Base-by-base conservation (phyloP, 2,329 filamentous ascomycete genomes). In the Colletotrichum sp. region DNA sequence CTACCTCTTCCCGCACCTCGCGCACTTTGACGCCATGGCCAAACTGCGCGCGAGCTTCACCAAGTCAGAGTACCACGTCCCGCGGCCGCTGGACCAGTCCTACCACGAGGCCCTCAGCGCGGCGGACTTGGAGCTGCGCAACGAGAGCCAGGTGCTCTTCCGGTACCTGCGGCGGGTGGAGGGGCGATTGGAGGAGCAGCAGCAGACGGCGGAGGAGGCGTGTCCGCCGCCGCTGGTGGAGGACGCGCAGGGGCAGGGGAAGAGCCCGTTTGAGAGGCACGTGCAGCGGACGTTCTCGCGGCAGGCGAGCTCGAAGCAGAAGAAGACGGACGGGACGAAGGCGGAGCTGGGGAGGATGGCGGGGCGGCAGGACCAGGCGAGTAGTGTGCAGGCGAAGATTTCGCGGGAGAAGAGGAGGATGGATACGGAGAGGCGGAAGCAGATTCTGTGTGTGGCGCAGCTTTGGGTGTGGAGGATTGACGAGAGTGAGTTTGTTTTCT, bases 401-500 rank as follows among this genome's bases (percentile, higher is more conserved):
- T 69, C 69, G 15, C 16, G 70, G 60, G 76, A 74, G 74, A 74
- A 52, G 76, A 73, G 48, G 56, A 43, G 72, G 43, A 66, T 77
- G 30, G 78, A 76, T 76, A 81, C 83, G 28, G 81, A 82, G 55
- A 66, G 61, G 73, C 69, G 79, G 68, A 84, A 78, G 76, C 83
- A 84, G 65, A 76, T 75, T 16, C 71, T 80, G 56, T 82, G 77
- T 72, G 76, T 78, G 68, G 70, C 79, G 48, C 80, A 82, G 61
- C 77, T 79, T 73, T 77, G 77, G 77, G 60, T 78, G 13, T 78
- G 77, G 77, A 66, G 64, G 62, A 77, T 78, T 52, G 77, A 78
- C 18, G 77, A 78, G 66, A 69, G 76, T 77, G 58, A 55, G 76
- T 65, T 15, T 26, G 8, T 34, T 36, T 36, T 36, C 6, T 15